A percentile compares a stretch with the other conserved stretches of the same genome.
Evolutionary conservation across 2,329 filamentous ascomycete species (phyloP).

Genomic region (Clarireedia sp.): DNA sequence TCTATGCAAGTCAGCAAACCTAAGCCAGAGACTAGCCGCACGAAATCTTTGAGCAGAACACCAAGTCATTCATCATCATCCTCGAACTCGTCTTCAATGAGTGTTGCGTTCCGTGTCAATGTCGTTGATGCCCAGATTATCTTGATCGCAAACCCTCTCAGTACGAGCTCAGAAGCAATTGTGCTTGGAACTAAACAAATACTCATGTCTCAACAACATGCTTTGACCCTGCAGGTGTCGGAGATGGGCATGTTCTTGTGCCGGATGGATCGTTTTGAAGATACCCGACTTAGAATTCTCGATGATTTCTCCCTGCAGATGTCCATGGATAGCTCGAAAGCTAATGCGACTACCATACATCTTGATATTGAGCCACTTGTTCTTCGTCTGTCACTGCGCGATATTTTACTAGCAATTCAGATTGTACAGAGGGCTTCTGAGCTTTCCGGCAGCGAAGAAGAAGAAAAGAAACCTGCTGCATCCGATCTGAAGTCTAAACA

Average conservation of each 20-base stretch:
- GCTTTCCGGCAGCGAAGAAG: conserved; percentile 57
- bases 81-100: conserved; percentile 46
- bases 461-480: conserved; percentile 27
- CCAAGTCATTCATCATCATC: conserved; percentile 25
- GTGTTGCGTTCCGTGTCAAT: conserved; percentile 81
- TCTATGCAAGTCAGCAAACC: conserved; percentile 33
- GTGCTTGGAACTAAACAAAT: conserved; percentile 92
- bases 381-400: conserved; percentile 79
- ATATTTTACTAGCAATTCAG: conserved; percentile 89
- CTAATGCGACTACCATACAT: conserved; percentile 67
- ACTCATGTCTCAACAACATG: conserved; percentile 86
- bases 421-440: conserved; percentile 88
- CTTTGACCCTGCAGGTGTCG: conserved; percentile 84
- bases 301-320: conserved; percentile 93
- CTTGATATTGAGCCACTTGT: conserved; percentile 88
- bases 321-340: conserved; percentile 65
- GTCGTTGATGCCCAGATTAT: conserved; percentile 95
- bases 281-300: conserved; percentile 79
- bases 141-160: conserved; percentile 87
- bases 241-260: conserved; percentile 98
- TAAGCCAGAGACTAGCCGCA: conserved; percentile 1
- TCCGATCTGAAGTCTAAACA: conserved; percentile 51
- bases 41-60: conserved; percentile 21
- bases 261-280: conserved; percentile 96
- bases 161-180: conserved; percentile 86